phyloP scores from a whole-genome alignment of 192 early-diverging fungal species.

The Rhizoclosmatium globosum region DNA sequence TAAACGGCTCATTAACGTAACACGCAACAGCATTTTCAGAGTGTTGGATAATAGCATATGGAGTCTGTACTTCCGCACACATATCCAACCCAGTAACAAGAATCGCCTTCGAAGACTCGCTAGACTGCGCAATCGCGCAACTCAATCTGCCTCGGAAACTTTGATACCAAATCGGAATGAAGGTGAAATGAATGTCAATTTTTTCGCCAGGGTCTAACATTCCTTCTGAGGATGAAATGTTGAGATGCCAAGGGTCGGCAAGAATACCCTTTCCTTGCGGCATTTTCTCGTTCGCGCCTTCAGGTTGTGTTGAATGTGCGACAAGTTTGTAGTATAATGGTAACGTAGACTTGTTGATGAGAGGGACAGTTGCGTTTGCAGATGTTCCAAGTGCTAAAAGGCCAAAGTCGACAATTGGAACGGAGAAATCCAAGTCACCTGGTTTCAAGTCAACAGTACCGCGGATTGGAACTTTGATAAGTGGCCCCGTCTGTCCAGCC shows the following conservation, averaged over 20 bases:
- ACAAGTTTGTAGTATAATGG: constrained; percentile 36
- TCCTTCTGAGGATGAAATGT: constrained; percentile 37
- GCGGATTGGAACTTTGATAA: constrained; percentile 38
- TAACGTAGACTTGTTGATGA: constrained; percentile 45
- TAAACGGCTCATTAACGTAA: constrained; percentile 49
- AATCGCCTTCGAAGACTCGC: background rate
- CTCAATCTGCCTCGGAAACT: constrained; percentile 39
- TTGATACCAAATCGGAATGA: constrained; percentile 53
- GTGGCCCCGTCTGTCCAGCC: constrained; percentile 41
- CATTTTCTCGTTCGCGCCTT: background rate
- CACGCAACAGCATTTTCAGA: constrained; percentile 34
- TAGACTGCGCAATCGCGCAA: constrained; percentile 34
- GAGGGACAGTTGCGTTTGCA: constrained; percentile 38
- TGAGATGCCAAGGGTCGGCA: constrained; percentile 39
- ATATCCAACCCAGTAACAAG: constrained; percentile 40
- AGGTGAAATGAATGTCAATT: constrained; percentile 38
- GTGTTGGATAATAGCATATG: constrained; percentile 36
- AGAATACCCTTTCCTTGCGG: constrained; percentile 2
- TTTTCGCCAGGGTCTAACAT: constrained; percentile 38
- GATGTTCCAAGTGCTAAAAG: constrained; percentile 49
- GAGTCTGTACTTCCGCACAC: constrained; percentile 48
- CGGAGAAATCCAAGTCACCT: constrained; percentile 41
- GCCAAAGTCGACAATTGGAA: constrained; percentile 54
- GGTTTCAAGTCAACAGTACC: constrained; percentile 41
- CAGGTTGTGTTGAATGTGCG: background rate